phyloP scores from a whole-genome alignment of 768 basidiomycete species.

The Gymnopilus dilepis region DNA sequence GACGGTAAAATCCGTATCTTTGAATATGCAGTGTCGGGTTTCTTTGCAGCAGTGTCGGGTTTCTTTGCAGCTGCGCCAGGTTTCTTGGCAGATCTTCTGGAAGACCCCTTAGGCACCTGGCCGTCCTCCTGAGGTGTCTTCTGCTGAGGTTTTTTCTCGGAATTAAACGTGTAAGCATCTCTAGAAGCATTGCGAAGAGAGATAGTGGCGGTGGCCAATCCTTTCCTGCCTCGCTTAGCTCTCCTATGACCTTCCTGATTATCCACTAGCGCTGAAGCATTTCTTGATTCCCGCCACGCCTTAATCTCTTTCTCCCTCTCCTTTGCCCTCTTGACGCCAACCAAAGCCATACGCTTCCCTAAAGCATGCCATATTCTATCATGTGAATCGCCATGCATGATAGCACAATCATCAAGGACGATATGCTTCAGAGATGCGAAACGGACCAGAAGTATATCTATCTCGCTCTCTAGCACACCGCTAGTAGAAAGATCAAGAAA shows the following conservation, averaged over 20 bases:
- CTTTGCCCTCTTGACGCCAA: slow-evolving; percentile 63
- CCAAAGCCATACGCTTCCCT: slow-evolving; percentile 64
- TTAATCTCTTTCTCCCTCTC: slow-evolving; percentile 70
- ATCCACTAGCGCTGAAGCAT: slow-evolving; percentile 12
- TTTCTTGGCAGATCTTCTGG: too few relatives aligned
- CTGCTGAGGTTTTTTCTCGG: not conserved
- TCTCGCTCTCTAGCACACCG: slow-evolving; percentile 53
- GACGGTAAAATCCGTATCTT: slow-evolving; percentile 66
- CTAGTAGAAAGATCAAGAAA: slow-evolving; percentile 83
- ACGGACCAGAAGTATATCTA: slow-evolving; percentile 57
- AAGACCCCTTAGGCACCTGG: too few relatives aligned
- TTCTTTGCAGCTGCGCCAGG: not conserved
- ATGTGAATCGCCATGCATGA: slow-evolving; percentile 58
- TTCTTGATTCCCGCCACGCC: slow-evolving; percentile 49
- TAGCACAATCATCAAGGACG: slow-evolving; percentile 69
- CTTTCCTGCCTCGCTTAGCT: slow-evolving; percentile 55
- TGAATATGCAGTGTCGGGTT: slow-evolving; percentile 16
- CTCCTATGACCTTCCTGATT: slow-evolving; percentile 21
- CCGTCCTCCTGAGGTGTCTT: too few relatives aligned
- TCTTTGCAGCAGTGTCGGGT: not conserved
- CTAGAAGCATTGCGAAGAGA: slow-evolving; percentile 48
- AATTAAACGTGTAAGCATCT: too few relatives aligned
- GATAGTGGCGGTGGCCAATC: slow-evolving; percentile 69
- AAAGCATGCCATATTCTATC: slow-evolving; percentile 64
- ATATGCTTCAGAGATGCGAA: slow-evolving; percentile 64